phyloP scores from a whole-genome alignment of 108 stramenopile species.

The Heterococcus sp. region DNA sequence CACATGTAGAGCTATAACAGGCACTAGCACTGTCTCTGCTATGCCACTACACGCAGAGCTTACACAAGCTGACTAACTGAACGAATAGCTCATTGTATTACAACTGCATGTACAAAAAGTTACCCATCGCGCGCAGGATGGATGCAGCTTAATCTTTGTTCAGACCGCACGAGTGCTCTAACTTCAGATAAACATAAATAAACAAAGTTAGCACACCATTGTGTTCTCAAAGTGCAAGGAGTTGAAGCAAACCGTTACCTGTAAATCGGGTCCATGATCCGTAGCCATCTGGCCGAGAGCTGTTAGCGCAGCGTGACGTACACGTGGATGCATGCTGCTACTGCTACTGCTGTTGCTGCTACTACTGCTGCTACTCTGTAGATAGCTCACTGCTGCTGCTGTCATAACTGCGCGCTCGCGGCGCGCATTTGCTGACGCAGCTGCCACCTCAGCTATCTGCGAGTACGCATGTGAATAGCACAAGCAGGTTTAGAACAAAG shows the following conservation, averaged over 20 bases:
- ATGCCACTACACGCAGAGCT: no score
- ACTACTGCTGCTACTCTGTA: no score
- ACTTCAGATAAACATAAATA: not conserved
- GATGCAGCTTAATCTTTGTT: not conserved
- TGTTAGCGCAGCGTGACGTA: slow-evolving; percentile 24
- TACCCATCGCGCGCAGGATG: not conserved
- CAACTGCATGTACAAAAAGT: not conserved
- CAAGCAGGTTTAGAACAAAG: not conserved
- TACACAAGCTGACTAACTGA: not conserved
- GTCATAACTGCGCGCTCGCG: slow-evolving; percentile 17
- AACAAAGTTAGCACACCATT: not conserved
- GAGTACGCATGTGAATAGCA: not conserved
- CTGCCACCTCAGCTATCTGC: not conserved
- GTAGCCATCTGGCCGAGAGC: slow-evolving; percentile 13
- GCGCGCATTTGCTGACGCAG: not conserved
- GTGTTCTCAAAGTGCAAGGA: not conserved
- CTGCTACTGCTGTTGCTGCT: no score
- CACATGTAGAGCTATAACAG: not conserved
- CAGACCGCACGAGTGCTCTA: not conserved
- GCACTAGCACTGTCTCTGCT: no score
- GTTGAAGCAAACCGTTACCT: not conserved
- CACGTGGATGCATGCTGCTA: slow-evolving; percentile 7
- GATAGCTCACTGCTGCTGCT: slow-evolving; percentile 14
- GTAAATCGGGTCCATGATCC: slow-evolving; percentile 13
- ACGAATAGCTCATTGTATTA: not conserved